A percentile compares a stretch with the other conserved stretches of the same genome.
phyloP scores from a whole-genome alignment of 2,329 filamentous ascomycete species.

The Apiospora koreana region DNA sequence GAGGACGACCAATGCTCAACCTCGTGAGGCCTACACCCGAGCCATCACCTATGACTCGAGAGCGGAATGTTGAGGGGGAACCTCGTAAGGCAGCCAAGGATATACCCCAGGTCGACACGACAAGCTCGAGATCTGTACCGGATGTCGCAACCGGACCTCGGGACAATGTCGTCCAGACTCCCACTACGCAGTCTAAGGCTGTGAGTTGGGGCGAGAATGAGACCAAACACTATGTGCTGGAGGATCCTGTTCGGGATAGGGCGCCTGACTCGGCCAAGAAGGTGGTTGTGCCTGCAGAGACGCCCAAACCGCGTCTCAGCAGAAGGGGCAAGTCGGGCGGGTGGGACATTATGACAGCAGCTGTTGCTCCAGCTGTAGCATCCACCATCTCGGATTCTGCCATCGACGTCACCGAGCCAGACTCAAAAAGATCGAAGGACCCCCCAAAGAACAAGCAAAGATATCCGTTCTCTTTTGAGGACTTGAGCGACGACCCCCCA shows the following conservation, averaged over 20 bases:
- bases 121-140: slow-evolving; percentile 22
- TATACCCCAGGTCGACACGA: slow-evolving; percentile 13
- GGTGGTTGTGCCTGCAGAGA: slow-evolving; percentile 29
- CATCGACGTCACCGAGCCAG: slow-evolving; percentile 17
- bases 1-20: slow-evolving; percentile 60
- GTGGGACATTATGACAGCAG: slow-evolving; percentile 56
- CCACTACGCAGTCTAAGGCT: slow-evolving; percentile 51
- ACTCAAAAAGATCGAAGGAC: slow-evolving; percentile 12
- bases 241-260: slow-evolving; percentile 52
- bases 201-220: slow-evolving; percentile 68
- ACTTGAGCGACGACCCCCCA: slow-evolving; percentile 47
- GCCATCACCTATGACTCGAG: slow-evolving; percentile 50
- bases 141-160: slow-evolving; percentile 41
- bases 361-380: slow-evolving; percentile 39
- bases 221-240: slow-evolving; percentile 63
- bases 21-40: slow-evolving; percentile 61
- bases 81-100: slow-evolving; percentile 14
- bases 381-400: slow-evolving; percentile 22
- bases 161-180: slow-evolving; percentile 43
- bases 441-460: slow-evolving; percentile 29
- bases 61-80: slow-evolving; percentile 30
- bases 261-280: slow-evolving; percentile 31
- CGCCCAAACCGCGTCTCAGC: slow-evolving; percentile 32
- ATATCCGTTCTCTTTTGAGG: slow-evolving; percentile 36
- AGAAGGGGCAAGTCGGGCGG: slow-evolving; percentile 37